Base-by-base conservation (phyloP, 1,139 yeast genomes). In the Yamadazyma trypodendri region DNA sequence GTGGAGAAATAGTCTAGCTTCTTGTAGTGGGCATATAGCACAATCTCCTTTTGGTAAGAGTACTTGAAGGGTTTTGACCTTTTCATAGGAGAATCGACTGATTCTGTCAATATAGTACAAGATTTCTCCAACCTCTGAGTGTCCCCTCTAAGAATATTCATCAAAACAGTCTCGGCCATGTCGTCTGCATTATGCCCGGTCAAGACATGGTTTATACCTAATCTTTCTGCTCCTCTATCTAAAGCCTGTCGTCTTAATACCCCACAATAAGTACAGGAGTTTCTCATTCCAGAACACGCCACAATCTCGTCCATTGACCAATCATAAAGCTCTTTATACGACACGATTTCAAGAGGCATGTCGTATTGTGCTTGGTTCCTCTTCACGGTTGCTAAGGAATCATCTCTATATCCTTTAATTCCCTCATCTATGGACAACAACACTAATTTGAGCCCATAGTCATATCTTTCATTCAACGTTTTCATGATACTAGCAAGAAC, bases 221-320 rank as follows among this genome's bases (percentile, higher is more conserved):
- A 66, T 54, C 82, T 84, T n/a, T 86, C 83, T 2, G 97, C 97
- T 2, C 98, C 98, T 50, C 98, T 71, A 60, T 94, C 99, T 36
- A 94, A 67, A 0, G 98, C 97, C 60, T 94, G 99, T 50, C 99
- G 75, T 58, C 99, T 72, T 43, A 94, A 79, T 9, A 94, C 98
- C 35, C 99, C 99, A 67, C 99, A 94, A 58, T 92, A 94, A 0
- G 99, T 94, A 63, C 99, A 94, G 55, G 95, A 88, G 47, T 89
- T 88, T 58, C 96, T 76, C 36, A 87, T 83, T 8, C 98, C 98
- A 2, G 96, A 94, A 59, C 95, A 88, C 1, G 92, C 81, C 1
- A 94, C 99, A 37, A 94, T 88, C 54, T 89, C 95, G 63, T 94
- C 99, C 99, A 94, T 92, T 8, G 96, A 87, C 99, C 99, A 94